Conservation (phyloP, 2,329 filamentous ascomycete species). For the Coleophoma crateriformis region DNA sequence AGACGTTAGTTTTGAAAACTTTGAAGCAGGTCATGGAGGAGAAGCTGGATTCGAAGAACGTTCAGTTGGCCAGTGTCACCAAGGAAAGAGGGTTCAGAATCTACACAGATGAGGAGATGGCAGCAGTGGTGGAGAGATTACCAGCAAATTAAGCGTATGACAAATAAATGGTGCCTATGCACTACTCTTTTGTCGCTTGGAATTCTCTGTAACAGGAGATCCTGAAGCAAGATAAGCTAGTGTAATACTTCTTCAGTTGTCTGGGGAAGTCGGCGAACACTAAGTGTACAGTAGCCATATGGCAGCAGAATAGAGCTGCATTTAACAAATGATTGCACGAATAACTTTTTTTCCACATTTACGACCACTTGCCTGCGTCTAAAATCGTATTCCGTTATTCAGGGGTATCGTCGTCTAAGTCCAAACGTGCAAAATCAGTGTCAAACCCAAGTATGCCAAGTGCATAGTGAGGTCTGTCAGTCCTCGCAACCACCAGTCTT, state of each 20-base stretch:
- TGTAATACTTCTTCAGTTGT: too few relatives aligned
- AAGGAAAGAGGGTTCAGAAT: conserved; percentile 98
- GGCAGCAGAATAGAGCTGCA: too few relatives aligned
- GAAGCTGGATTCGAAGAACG: conserved; percentile 98
- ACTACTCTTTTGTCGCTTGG: too few relatives aligned
- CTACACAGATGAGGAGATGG: conserved; percentile 98
- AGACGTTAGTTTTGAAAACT: conserved; percentile 94
- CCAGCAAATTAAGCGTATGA: conserved; percentile 47
- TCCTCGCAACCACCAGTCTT: conserved; percentile 55
- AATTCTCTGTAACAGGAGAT: too few relatives aligned
- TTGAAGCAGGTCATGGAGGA: conserved; percentile 99
- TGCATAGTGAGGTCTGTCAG: conserved; percentile 66
- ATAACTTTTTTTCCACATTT: neutral
- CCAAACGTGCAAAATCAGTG: conserved; percentile 62
- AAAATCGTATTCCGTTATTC: too few relatives aligned
- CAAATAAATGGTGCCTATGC: neutral
- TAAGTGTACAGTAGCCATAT: neutral
- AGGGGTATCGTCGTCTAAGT: conserved; percentile 37
- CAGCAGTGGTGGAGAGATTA: conserved; percentile 79
- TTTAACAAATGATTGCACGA: neutral
- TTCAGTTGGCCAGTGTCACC: conserved; percentile 95
- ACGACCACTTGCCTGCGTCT: neutral
- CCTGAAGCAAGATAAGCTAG: too few relatives aligned
- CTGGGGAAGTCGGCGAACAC: neutral
- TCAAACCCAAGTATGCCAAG: conserved; percentile 76